Evolutionary conservation across 495 filamentous ascomycete species (phyloP).

Genomic region (Aspergillus ellipticus): DNA sequence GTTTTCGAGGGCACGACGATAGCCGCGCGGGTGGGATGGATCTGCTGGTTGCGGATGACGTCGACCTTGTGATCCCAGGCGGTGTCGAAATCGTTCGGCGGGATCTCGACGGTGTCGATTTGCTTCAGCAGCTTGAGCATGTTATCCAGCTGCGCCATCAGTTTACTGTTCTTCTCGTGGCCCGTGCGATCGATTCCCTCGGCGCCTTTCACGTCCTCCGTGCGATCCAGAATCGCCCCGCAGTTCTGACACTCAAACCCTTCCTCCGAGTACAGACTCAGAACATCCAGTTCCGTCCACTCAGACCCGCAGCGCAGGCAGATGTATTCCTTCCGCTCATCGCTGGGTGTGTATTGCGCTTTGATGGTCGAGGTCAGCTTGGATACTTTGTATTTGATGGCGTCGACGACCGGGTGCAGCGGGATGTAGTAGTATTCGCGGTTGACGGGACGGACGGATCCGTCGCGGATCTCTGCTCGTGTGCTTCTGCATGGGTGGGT

Average conservation of each 20-base stretch:
- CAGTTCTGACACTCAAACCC: conserved; percentile 87
- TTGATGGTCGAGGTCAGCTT: conserved; percentile 81
- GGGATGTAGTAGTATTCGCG: conserved; percentile 97
- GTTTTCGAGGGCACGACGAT: conserved; percentile 39
- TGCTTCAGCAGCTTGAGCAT: conserved; percentile 81
- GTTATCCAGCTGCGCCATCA: conserved; percentile 82
- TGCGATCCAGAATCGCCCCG: conserved; percentile 59
- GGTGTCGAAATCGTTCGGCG: conserved; percentile 80
- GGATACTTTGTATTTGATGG: conserved; percentile 91
- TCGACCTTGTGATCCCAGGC: conserved; percentile 57
- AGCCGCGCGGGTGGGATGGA: conserved; percentile 47
- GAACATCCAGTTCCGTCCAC: conserved; percentile 81
- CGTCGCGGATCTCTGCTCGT: conserved; percentile 74
- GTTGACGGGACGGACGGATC: conserved; percentile 73
- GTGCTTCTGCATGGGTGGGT: conserved; percentile 53
- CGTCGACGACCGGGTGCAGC: conserved; percentile 89
- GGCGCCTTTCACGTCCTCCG: conserved; percentile 60
- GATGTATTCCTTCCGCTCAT: conserved; percentile 85
- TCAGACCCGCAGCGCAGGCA: conserved; percentile 76
- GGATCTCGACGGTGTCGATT: conserved; percentile 79
- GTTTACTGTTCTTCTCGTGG: conserved; percentile 83
- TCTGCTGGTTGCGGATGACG: conserved; percentile 51
- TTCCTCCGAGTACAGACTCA: conserved; percentile 59
- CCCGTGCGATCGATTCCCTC: conserved; percentile 54
- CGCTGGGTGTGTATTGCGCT: conserved; percentile 67